phyloP scores from a whole-genome alignment of 2,329 filamentous ascomycete genomes.

The Penicillium sp. region DNA sequence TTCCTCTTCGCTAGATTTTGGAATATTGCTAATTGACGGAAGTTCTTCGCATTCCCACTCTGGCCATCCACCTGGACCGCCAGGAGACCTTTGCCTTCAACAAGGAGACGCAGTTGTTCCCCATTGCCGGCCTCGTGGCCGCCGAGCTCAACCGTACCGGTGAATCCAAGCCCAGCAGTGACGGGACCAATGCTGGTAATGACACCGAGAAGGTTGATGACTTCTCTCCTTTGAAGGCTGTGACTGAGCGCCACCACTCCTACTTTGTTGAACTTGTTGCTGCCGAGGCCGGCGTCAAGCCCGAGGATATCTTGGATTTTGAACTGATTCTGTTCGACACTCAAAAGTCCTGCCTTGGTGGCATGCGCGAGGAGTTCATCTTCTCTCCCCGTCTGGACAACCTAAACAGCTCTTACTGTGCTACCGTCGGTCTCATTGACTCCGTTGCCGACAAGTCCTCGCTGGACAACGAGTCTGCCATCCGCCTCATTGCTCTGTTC shows the following conservation, averaged over 20 bases:
- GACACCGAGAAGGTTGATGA: slow-evolving; percentile 49
- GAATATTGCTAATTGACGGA: slow-evolving; percentile 1
- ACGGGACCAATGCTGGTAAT: slow-evolving; percentile 3
- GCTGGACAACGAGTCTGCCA: slow-evolving; percentile 74
- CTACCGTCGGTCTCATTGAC: slow-evolving; percentile 78
- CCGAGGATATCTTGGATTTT: slow-evolving; percentile 81
- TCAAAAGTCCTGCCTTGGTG: slow-evolving; percentile 85
- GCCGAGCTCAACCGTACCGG: slow-evolving; percentile 82
- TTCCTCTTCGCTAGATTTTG: not conserved
- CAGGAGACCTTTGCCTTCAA: slow-evolving; percentile 87
- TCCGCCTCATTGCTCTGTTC: slow-evolving; percentile 91
- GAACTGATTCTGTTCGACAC: slow-evolving; percentile 97
- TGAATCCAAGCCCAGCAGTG: slow-evolving; percentile 37
- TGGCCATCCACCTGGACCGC: slow-evolving; percentile 92
- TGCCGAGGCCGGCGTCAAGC: slow-evolving; percentile 69
- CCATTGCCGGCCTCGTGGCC: slow-evolving; percentile 83
- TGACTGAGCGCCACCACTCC: slow-evolving; percentile 84
- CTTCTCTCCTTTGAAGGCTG: slow-evolving; percentile 74
- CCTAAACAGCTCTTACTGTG: slow-evolving; percentile 94
- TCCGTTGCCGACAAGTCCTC: slow-evolving; percentile 67
- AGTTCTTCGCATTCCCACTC: slow-evolving; percentile 84
- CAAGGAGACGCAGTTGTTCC: slow-evolving; percentile 95
- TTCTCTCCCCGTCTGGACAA: slow-evolving; percentile 97
- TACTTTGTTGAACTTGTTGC: slow-evolving; percentile 85
- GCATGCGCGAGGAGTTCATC: slow-evolving; percentile 90